Evolutionary conservation across 2,329 filamentous ascomycete species (phyloP).

Genomic region (Colletotrichum destructivum): DNA sequence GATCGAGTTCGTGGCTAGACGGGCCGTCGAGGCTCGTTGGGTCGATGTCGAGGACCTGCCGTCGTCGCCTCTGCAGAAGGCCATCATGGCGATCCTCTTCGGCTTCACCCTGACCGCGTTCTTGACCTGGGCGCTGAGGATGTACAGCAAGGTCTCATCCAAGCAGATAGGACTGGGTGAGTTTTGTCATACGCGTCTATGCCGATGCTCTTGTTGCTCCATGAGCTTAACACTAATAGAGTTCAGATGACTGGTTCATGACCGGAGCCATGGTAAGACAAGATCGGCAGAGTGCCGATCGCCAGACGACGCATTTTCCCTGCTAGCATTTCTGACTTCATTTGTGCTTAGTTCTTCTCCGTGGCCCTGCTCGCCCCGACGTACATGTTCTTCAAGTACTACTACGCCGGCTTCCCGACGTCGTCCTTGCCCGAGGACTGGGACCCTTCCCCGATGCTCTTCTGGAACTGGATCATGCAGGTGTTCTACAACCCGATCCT

Average conservation of each 20-base stretch:
- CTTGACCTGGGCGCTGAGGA: constrained; percentile 46
- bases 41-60: constrained; percentile 49
- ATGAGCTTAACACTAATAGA: neutral
- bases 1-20: constrained; percentile 7
- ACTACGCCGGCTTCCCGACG: constrained; percentile 29
- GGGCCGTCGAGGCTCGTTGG: constrained; percentile 24
- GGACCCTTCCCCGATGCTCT: constrained; percentile 28
- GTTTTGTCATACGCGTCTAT: neutral
- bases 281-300: constrained; percentile 12
- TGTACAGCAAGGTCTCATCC: constrained; percentile 43
- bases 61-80: constrained; percentile 50
- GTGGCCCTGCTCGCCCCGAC: constrained; percentile 18
- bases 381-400: constrained; percentile 37
- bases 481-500: constrained; percentile 63
- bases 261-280: constrained; percentile 27
- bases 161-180: constrained; percentile 31
- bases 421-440: constrained; percentile 19
- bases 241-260: constrained; percentile 33
- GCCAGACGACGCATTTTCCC: too few relatives aligned
- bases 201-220: neutral
- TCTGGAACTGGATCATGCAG: constrained; percentile 45
- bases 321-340: neutral
- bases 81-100: constrained; percentile 51
- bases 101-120: constrained; percentile 48
- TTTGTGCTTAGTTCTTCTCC: constrained; percentile 15